Evolutionary conservation across 306 rosid genomes (phyloP).

Genomic region (Glycine tomentella): DNA sequence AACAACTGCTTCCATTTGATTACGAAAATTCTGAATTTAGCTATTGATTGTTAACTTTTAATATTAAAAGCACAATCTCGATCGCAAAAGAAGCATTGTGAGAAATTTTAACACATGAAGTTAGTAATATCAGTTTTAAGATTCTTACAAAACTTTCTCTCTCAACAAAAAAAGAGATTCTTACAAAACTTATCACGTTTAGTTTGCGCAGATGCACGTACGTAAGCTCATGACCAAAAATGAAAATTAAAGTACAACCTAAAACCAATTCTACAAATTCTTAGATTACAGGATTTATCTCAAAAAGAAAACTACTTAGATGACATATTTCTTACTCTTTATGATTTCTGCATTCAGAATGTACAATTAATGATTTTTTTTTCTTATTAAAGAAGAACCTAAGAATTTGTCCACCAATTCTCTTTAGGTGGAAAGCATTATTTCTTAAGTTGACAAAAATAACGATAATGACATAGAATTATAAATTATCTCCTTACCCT

Average conservation of each 20-base stretch:
- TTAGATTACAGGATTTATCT: neutral
- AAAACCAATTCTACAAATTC: neutral
- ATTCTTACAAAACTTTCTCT: too few species aligned
- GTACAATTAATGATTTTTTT: neutral
- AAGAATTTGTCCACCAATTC: neutral
- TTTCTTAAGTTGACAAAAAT: neutral
- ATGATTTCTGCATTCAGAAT: neutral
- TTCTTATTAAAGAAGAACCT: neutral
- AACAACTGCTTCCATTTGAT: neutral
- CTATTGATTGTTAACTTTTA: neutral
- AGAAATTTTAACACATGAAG: neutral
- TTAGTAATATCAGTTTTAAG: neutral
- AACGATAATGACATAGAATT: neutral
- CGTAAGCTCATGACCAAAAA: neutral
- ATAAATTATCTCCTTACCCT: neutral
- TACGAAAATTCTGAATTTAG: neutral
- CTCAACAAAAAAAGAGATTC: neutral
- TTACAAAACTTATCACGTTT: neutral
- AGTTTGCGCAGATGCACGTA: neutral
- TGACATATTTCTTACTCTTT: neutral
- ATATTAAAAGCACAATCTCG: neutral
- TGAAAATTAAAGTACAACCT: neutral
- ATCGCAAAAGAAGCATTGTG: neutral
- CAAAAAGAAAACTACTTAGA: too few species aligned
- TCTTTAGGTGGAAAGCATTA: neutral